Conservation (phyloP, 495 filamentous ascomycete species). For the Tetracladium setigerum region DNA sequence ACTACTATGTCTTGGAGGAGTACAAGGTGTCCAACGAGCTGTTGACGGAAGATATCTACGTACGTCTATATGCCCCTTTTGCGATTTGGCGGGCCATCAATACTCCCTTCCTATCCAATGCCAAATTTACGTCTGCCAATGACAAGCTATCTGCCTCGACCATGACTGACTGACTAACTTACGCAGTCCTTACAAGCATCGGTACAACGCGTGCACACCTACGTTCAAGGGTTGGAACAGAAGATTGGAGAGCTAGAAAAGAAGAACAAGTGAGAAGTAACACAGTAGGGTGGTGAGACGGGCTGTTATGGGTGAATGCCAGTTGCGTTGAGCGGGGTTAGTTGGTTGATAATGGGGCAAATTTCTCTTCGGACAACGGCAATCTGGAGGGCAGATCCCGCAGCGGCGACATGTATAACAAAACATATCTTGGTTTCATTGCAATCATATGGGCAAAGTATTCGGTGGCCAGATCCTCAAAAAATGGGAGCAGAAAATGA, state of each 20-base stretch:
- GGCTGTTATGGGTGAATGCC: no score
- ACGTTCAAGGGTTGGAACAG: slow-evolving; percentile 74
- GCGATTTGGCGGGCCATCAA: no score
- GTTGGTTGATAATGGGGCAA: not conserved
- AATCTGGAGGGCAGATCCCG: no score
- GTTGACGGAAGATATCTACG: slow-evolving; percentile 91
- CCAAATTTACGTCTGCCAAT: slow-evolving; percentile 1
- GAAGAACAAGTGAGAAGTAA: slow-evolving; percentile 37
- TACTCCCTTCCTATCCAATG: not conserved
- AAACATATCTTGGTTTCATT: no score
- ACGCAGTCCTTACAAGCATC: slow-evolving; percentile 77
- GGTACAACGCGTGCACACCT: slow-evolving; percentile 75
- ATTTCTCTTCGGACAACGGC: no score
- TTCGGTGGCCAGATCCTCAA: no score
- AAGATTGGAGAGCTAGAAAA: slow-evolving; percentile 65
- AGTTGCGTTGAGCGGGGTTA: not conserved
- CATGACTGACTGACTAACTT: not conserved
- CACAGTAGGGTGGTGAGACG: no score
- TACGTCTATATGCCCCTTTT: slow-evolving; percentile 41
- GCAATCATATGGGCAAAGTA: no score
- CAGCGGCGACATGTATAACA: no score
- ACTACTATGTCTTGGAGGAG: slow-evolving; percentile 87
- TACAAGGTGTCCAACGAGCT: slow-evolving; percentile 92
- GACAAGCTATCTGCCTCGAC: slow-evolving; percentile 9
- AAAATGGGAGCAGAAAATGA: no score